Conservation (phyloP, 768 basidiomycete genomes). For the Tulasnella sp. region DNA sequence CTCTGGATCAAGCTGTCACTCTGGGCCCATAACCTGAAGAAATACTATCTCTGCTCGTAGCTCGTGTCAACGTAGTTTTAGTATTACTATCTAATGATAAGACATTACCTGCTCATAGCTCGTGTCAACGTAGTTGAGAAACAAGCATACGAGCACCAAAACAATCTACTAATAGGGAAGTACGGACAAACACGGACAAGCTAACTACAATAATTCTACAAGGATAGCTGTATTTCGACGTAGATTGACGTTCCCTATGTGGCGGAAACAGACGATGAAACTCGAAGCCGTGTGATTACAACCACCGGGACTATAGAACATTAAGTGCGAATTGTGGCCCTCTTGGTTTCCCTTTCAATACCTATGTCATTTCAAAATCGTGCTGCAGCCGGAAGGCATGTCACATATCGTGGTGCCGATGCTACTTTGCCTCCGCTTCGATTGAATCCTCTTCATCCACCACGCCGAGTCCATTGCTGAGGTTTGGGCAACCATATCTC, state of each 20-base stretch:
- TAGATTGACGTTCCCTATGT: neutral
- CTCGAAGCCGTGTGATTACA: neutral
- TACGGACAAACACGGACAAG: too few species aligned
- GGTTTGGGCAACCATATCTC: conserved; percentile 15
- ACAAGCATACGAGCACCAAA: too few species aligned
- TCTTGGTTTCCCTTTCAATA: neutral
- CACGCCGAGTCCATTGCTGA: conserved; percentile 8
- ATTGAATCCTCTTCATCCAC: conserved; percentile 12
- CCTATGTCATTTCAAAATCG: neutral
- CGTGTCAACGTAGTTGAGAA: too few species aligned
- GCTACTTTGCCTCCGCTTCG: conserved; percentile 42
- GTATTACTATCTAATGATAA: too few species aligned
- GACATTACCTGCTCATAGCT: too few species aligned
- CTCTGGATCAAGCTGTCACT: too few species aligned
- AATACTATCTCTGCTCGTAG: too few species aligned
- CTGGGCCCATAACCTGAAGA: too few species aligned
- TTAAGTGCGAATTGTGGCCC: neutral
- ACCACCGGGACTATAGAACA: neutral
- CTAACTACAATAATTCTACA: too few species aligned
- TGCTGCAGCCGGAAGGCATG: neutral
- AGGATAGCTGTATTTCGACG: too few species aligned
- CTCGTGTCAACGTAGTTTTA: too few species aligned
- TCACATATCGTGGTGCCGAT: conserved; percentile 42
- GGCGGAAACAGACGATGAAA: neutral
- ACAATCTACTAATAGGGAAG: too few species aligned